phyloP scores from a whole-genome alignment of 140 eudicot genomes.

The Cichorium intybus region DNA sequence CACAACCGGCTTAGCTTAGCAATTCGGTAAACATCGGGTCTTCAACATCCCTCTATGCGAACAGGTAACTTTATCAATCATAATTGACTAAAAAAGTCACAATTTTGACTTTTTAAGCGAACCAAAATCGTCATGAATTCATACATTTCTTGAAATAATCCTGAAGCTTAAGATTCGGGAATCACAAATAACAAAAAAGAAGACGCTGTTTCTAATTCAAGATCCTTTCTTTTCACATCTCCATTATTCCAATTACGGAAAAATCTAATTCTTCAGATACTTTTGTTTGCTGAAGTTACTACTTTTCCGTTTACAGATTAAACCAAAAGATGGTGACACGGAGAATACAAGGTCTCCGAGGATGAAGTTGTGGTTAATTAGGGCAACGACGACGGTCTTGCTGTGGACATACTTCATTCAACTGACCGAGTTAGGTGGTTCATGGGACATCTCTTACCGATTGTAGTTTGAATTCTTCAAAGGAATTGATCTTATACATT shows the following conservation, averaged over 20 bases:
- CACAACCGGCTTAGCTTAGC: conserved; percentile 83
- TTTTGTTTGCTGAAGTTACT: too few species aligned
- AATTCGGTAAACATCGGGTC: conserved; percentile 79
- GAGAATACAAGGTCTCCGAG: conserved; percentile 43
- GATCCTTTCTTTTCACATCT: conserved; percentile 6
- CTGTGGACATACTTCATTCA: conserved; percentile 82
- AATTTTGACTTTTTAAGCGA: background rate
- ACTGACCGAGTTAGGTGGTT: conserved; percentile 64
- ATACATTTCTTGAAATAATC: background rate
- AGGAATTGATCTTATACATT: too few species aligned
- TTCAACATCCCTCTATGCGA: conserved; percentile 98
- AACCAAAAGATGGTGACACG: too few species aligned
- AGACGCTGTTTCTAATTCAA: conserved; percentile 4
- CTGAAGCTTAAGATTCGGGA: background rate
- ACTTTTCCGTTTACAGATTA: too few species aligned
- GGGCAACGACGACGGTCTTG: conserved; percentile 55
- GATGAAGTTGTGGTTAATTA: conserved; percentile 76
- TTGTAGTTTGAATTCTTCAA: too few species aligned
- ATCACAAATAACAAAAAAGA: background rate
- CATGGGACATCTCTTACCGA: too few species aligned
- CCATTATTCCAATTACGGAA: too few species aligned
- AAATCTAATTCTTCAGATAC: too few species aligned
- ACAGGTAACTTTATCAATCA: conserved; percentile 47
- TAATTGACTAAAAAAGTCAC: background rate
- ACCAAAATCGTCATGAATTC: background rate